A percentile compares a stretch with the other conserved stretches of the same genome.
These are phyloP conservation scores for Fremontodendron californicum DNA, from an alignment of 345 rosid species.

Conservation along the genomic window DNA sequence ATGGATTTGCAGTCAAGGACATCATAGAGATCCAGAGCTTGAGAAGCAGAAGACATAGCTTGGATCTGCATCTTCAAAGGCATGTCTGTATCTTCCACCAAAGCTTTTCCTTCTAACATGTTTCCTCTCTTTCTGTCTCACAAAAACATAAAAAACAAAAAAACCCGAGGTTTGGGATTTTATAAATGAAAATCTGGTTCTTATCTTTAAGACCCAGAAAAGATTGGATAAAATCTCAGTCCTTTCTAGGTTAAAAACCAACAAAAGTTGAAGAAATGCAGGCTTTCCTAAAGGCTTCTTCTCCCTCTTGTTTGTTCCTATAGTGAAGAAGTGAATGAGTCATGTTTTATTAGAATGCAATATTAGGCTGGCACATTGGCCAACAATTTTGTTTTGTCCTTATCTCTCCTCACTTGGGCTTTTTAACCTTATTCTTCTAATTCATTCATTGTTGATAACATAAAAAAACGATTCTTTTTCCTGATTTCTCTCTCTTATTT, in stretches of 20 bases:
- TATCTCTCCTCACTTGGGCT: slow-evolving; percentile 5
- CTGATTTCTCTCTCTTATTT: slow-evolving; percentile 22
- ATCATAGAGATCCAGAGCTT: slow-evolving; percentile 69
- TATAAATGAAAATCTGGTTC: neutral
- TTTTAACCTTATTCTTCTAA: neutral
- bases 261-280: slow-evolving; percentile 8
- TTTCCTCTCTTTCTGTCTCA: neutral
- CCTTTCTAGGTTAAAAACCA: slow-evolving; percentile 15
- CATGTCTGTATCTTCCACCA: slow-evolving; percentile 88
- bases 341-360: neutral
- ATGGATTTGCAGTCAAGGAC: slow-evolving; percentile 59
- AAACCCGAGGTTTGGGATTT: slow-evolving; percentile 6
- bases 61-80: slow-evolving; percentile 83
- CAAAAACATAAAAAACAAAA: neutral
- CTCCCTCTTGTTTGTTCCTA: slow-evolving; percentile 8
- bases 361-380: slow-evolving; percentile 17
- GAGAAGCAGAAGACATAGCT: slow-evolving; percentile 86
- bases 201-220: slow-evolving; percentile 22
- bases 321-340: neutral
- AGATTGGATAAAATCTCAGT: slow-evolving; percentile 19
- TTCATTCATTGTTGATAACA: neutral
- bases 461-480: slow-evolving; percentile 4
- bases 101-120: slow-evolving; percentile 77
- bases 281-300: neutral
- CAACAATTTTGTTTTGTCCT: slow-evolving; percentile 11